phyloP scores from a whole-genome alignment of 192 early-diverging fungal species.

The Coemansia sp. region DNA sequence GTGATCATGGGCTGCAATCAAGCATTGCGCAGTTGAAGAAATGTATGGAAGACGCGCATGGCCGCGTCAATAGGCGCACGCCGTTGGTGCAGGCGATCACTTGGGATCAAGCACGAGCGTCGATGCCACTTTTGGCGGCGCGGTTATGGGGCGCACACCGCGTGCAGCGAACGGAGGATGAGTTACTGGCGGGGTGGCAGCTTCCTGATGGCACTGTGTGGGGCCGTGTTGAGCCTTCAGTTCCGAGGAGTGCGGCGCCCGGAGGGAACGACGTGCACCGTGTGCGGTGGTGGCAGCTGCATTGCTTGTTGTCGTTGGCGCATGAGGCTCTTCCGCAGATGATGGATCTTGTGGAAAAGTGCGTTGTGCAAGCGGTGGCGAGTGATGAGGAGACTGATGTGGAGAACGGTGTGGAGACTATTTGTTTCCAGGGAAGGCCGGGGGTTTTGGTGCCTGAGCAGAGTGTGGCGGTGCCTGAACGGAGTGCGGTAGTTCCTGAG shows the following conservation, averaged over 20 bases:
- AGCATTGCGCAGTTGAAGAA: conserved; percentile 6
- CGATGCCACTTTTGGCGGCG: conserved; percentile 10
- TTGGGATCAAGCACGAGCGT: conserved; percentile 12
- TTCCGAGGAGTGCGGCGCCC: not conserved
- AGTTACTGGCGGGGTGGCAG: conserved; percentile 38
- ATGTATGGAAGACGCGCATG: conserved; percentile 16
- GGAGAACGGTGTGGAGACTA: conserved; percentile 15
- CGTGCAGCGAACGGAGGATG: conserved; percentile 12
- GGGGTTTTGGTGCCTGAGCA: no score
- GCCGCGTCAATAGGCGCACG: conserved; percentile 7
- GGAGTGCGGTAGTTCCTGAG: no score
- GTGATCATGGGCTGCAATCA: conserved; percentile 15
- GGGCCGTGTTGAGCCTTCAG: conserved; percentile 4
- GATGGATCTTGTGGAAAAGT: conserved; percentile 7
- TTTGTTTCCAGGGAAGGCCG: conserved; percentile 39
- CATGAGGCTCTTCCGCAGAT: conserved; percentile 27
- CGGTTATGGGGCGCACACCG: conserved; percentile 23
- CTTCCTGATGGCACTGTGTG: conserved; percentile 46
- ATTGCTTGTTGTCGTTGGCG: conserved; percentile 15
- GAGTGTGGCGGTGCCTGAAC: no score
- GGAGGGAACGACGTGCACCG: not conserved
- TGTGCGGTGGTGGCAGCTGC: conserved; percentile 32
- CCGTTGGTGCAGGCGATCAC: not conserved
- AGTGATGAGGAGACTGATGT: not conserved
- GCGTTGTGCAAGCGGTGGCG: not conserved